Evolutionary conservation across 1,284 basidiomycete genomes (phyloP).

Genomic region (Waitea zeae): DNA sequence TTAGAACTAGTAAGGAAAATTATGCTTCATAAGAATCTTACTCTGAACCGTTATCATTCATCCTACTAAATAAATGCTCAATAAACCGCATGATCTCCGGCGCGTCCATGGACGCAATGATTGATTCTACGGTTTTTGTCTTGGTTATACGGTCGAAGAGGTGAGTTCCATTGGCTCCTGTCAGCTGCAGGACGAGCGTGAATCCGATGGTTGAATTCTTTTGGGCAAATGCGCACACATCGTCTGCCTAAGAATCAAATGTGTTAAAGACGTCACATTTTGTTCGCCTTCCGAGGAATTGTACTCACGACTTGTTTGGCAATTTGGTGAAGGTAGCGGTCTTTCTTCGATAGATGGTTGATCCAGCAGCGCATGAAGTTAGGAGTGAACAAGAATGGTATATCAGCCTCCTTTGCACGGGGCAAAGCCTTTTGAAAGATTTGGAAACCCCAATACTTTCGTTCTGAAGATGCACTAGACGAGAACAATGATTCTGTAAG

Average conservation of each 20-base stretch:
- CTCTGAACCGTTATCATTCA: slow-evolving; percentile 6
- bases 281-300: background rate
- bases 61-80: slow-evolving; percentile 48
- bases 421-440: slow-evolving; percentile 73
- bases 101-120: slow-evolving; percentile 61
- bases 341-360: slow-evolving; percentile 79
- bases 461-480: slow-evolving; percentile 67
- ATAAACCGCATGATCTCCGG: slow-evolving; percentile 72
- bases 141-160: slow-evolving; percentile 89
- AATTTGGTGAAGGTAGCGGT: slow-evolving; percentile 81
- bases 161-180: slow-evolving; percentile 71
- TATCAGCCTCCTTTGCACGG: slow-evolving; percentile 43
- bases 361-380: slow-evolving; percentile 97
- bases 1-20: slow-evolving; percentile 6
- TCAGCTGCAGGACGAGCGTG: slow-evolving; percentile 72
- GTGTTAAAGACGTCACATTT: too few relatives aligned
- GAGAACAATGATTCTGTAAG: slow-evolving; percentile 73
- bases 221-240: slow-evolving; percentile 63
- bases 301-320: slow-evolving; percentile 59
- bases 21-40: too few relatives aligned
- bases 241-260: slow-evolving; percentile 32
- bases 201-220: slow-evolving; percentile 71
- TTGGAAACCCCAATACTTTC: slow-evolving; percentile 94
- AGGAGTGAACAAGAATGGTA: slow-evolving; percentile 83
- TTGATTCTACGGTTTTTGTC: slow-evolving; percentile 84